Evolutionary conservation across 306 rosid genomes (phyloP).

Genomic region (Vicia faba): DNA sequence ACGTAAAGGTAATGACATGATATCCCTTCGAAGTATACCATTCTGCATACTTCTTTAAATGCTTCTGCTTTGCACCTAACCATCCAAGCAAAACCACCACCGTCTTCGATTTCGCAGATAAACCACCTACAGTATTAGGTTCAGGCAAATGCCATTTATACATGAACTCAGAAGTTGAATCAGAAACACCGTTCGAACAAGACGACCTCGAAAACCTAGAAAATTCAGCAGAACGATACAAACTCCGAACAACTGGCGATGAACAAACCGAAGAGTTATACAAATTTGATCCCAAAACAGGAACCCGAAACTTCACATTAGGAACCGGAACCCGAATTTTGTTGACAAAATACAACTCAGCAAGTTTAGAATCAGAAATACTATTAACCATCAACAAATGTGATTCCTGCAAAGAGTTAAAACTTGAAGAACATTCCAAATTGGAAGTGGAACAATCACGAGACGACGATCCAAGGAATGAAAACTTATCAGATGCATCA

Average conservation of each 20-base stretch:
- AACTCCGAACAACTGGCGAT: slow-evolving; percentile 49
- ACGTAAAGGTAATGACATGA: slow-evolving; percentile 88
- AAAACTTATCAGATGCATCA: slow-evolving; percentile 61
- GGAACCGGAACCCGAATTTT: slow-evolving; percentile 69
- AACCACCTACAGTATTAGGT: slow-evolving; percentile 52
- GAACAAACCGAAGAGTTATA: slow-evolving; percentile 50
- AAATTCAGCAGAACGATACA: slow-evolving; percentile 71
- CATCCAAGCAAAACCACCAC: slow-evolving; percentile 96
- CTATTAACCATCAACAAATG: slow-evolving; percentile 51
- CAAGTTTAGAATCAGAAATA: slow-evolving; percentile 65
- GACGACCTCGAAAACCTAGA: slow-evolving; percentile 47
- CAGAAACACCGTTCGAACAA: slow-evolving; percentile 29
- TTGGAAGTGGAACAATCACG: slow-evolving; percentile 51
- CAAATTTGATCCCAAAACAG: slow-evolving; percentile 40
- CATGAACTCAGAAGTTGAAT: slow-evolving; percentile 58
- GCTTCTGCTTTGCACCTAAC: slow-evolving; percentile 98
- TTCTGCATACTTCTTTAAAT: slow-evolving; percentile 83
- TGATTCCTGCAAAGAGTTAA: slow-evolving; percentile 39
- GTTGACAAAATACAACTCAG: slow-evolving; percentile 53
- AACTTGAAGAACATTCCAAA: slow-evolving; percentile 33
- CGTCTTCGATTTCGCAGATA: slow-evolving; percentile 63
- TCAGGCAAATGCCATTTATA: slow-evolving; percentile 97
- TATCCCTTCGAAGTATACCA: slow-evolving; percentile 92
- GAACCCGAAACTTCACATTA: slow-evolving; percentile 50
- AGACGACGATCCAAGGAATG: slow-evolving; percentile 44